Evolutionary conservation across 1,139 yeast genomes (phyloP).

Genomic region (Debaryomyces sp.): DNA sequence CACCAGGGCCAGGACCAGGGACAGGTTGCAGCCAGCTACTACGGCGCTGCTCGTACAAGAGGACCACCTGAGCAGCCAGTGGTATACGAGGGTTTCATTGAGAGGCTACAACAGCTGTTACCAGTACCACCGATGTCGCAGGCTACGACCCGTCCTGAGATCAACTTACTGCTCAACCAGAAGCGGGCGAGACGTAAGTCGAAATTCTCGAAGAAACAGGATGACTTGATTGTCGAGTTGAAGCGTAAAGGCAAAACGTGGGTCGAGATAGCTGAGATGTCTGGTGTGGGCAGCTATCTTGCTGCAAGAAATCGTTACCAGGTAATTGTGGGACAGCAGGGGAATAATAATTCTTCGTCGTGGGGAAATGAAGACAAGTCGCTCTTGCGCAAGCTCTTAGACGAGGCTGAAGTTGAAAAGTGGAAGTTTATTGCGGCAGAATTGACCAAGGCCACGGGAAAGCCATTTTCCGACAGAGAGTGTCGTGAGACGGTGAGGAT

Average conservation of each 20-base stretch:
- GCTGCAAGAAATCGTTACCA: constrained; percentile 82
- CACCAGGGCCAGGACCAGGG: constrained; percentile 7
- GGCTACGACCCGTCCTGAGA: constrained; percentile 36
- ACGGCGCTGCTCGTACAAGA: background rate
- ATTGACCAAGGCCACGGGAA: constrained; percentile 61
- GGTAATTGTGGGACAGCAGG: constrained; percentile 82
- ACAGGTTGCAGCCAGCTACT: background rate
- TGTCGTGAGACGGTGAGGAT: constrained; percentile 57
- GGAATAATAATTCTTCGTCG: constrained; percentile 65
- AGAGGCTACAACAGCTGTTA: constrained; percentile 18
- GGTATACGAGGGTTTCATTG: constrained; percentile 4
- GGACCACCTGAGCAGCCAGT: background rate
- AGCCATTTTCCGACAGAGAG: constrained; percentile 53
- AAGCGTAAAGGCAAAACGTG: constrained; percentile 68
- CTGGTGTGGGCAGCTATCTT: constrained; percentile 66
- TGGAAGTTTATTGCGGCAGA: constrained; percentile 68
- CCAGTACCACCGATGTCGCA: constrained; percentile 44
- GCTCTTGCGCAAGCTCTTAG: constrained; percentile 55
- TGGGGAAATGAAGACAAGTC: constrained; percentile 64
- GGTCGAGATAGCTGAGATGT: constrained; percentile 73
- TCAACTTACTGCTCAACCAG: constrained; percentile 14
- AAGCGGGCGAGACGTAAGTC: constrained; percentile 13
- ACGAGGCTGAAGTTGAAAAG: constrained; percentile 72
- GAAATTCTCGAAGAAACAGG: constrained; percentile 58
- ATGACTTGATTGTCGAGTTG: constrained; percentile 60